Conservation (phyloP, 257 asterid species). For the Mentha longifolia region DNA sequence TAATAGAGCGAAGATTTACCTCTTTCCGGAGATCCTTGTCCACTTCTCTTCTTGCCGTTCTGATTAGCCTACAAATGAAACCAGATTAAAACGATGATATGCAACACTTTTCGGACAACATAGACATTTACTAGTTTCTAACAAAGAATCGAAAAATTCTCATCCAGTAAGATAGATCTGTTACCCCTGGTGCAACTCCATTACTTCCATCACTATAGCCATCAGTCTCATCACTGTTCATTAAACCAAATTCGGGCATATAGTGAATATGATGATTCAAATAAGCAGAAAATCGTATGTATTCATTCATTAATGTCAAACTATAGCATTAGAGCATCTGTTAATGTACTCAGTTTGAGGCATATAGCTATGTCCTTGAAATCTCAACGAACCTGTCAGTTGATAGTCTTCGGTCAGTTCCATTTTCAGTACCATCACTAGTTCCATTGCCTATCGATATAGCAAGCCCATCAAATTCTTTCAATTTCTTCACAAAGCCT, state of each 20-base stretch:
- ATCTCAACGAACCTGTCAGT: slow-evolving; percentile 66
- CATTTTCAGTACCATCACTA: slow-evolving; percentile 60
- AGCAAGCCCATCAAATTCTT: slow-evolving; percentile 81
- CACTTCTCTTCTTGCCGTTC: slow-evolving; percentile 68
- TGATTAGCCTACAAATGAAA: slow-evolving; percentile 53
- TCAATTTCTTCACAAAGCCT: slow-evolving; percentile 68
- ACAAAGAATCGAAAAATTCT: not conserved
- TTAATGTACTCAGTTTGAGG: no score
- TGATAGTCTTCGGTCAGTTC: slow-evolving; percentile 55
- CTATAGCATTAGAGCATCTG: no score
- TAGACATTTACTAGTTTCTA: slow-evolving; percentile 2
- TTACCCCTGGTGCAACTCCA: slow-evolving; percentile 63
- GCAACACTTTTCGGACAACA: slow-evolving; percentile 4
- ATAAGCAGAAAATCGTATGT: slow-evolving; percentile 6
- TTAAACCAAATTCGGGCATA: slow-evolving; percentile 27
- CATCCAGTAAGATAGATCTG: slow-evolving; percentile 24
- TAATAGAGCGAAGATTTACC: slow-evolving; percentile 45
- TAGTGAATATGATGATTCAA: slow-evolving; percentile 14
- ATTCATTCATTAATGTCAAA: not conserved
- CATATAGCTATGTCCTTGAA: not conserved
- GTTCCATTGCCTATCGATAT: slow-evolving; percentile 83
- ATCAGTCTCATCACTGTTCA: slow-evolving; percentile 70
- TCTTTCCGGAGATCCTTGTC: slow-evolving; percentile 60
- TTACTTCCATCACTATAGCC: slow-evolving; percentile 91
- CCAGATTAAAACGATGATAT: slow-evolving; percentile 12